phyloP scores from a whole-genome alignment of 2,329 filamentous ascomycete genomes.

The Colletotrichum gigasporum region DNA sequence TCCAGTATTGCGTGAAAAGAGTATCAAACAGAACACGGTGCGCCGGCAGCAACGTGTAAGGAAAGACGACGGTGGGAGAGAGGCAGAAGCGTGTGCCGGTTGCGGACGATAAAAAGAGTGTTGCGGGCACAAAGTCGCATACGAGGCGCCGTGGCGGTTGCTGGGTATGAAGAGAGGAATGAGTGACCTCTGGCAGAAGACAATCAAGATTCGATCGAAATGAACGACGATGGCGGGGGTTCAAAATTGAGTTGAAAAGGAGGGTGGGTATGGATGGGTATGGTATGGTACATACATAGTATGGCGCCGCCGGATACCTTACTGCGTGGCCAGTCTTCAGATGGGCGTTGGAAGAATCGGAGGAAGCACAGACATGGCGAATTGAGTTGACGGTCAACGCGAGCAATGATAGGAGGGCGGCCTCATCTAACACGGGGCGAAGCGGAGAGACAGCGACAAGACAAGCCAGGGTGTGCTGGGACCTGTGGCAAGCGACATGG shows the following conservation, averaged over 20 bases:
- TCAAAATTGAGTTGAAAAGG: conserved; percentile 10
- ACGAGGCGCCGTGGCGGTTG: not conserved
- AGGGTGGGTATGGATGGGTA: conserved; percentile 7
- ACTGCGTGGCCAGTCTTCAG: not conserved
- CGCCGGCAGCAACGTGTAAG: conserved; percentile 4
- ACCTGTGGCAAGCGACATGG: conserved; percentile 19
- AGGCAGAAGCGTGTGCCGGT: conserved; percentile 13
- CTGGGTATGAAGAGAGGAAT: not conserved
- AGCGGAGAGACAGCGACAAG: conserved; percentile 17
- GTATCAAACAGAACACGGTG: not conserved
- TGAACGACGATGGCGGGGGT: conserved; percentile 18
- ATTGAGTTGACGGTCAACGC: conserved; percentile 11
- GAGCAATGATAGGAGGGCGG: conserved; percentile 24
- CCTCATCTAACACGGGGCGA: conserved; percentile 18
- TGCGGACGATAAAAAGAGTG: not conserved
- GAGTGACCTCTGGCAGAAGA: not conserved
- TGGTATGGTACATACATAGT: too few species aligned
- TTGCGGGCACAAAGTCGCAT: not conserved
- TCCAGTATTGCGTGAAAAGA: conserved; percentile 15
- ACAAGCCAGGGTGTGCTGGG: conserved; percentile 25
- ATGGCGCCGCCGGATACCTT: not conserved
- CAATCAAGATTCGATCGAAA: not conserved
- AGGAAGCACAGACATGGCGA: conserved; percentile 8
- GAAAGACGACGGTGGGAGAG: conserved; percentile 20
- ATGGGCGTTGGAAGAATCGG: not conserved